phyloP scores from a whole-genome alignment of 2,329 filamentous ascomycete genomes.

The Knufia fluminis region DNA sequence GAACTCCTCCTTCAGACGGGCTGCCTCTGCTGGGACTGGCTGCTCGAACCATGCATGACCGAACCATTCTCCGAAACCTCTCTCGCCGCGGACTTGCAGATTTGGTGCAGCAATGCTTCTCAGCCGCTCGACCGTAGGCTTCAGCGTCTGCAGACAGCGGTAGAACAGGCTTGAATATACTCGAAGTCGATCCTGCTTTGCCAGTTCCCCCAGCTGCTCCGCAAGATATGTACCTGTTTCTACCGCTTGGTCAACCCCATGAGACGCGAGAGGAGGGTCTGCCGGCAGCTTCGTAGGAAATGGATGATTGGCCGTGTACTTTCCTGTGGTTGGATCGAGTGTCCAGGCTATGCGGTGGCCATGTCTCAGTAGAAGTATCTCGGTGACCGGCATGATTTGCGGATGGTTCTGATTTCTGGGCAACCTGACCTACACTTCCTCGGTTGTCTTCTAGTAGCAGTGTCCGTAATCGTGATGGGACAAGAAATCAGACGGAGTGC shows the following conservation, averaged over 20 bases:
- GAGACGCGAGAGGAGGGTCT: slow-evolving; percentile 76
- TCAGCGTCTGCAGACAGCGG: slow-evolving; percentile 74
- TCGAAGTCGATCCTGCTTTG: slow-evolving; percentile 45
- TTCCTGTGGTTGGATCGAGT: slow-evolving; percentile 70
- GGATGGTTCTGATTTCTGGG: background rate
- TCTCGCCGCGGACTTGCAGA: slow-evolving; percentile 28
- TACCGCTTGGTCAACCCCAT: slow-evolving; percentile 74
- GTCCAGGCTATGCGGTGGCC: slow-evolving; percentile 78
- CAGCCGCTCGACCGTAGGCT: slow-evolving; percentile 47
- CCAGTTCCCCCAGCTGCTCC: slow-evolving; percentile 49
- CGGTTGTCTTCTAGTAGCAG: no score
- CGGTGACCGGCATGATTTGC: slow-evolving; percentile 20
- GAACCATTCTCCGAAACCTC: slow-evolving; percentile 69
- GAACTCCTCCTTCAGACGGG: slow-evolving; percentile 58
- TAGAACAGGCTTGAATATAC: slow-evolving; percentile 83
- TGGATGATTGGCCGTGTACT: slow-evolving; percentile 62
- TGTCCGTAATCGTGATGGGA: no score
- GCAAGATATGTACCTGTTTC: slow-evolving; percentile 62
- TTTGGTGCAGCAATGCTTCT: slow-evolving; percentile 18
- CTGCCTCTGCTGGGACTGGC: slow-evolving; percentile 61
- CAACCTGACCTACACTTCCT: no score
- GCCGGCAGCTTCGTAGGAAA: slow-evolving; percentile 82
- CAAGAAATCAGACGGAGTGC: no score
- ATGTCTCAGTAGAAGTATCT: slow-evolving; percentile 23
- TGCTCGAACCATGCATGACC: slow-evolving; percentile 78